phyloP scores from a whole-genome alignment of 345 rosid species.

The Geranium rotundifolium region DNA sequence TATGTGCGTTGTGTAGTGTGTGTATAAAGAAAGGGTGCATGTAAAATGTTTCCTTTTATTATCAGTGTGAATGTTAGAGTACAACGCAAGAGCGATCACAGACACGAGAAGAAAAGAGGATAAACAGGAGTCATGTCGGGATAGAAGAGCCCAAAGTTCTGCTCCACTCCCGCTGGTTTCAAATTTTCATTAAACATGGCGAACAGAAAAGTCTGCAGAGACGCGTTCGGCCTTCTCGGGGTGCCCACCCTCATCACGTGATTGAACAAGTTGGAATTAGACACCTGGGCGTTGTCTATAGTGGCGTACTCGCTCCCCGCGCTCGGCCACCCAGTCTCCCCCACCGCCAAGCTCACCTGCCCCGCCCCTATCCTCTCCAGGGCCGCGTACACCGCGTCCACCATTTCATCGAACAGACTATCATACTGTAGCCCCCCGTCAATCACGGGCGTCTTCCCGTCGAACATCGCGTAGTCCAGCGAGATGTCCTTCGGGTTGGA shows the following conservation, averaged over 20 bases:
- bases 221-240: conserved; percentile 14
- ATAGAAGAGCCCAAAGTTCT: conserved; percentile 18
- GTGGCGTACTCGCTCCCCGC: conserved; percentile 6
- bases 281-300: conserved; percentile 2
- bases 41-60: too few relatives aligned
- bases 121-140: conserved; percentile 14
- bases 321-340: conserved; percentile 8
- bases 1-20: too few relatives aligned
- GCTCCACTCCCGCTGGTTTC: conserved; percentile 3
- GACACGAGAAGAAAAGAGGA: background rate
- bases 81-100: background rate
- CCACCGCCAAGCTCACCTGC: background rate
- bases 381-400: conserved; percentile 21
- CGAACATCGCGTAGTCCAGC: conserved; percentile 21
- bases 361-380: conserved; percentile 15
- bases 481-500: conserved; percentile 15
- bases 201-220: conserved; percentile 12
- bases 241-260: conserved; percentile 15
- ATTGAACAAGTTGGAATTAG: conserved; percentile 7
- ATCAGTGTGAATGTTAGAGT: too few relatives aligned
- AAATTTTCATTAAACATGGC: conserved; percentile 19
- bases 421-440: conserved; percentile 20
- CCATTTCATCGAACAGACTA: conserved; percentile 27
- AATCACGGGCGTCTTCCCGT: conserved; percentile 3
- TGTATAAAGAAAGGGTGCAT: too few relatives aligned